These are phyloP conservation scores for Viola odorata DNA, from an alignment of 345 rosid species.

Conservation along the genomic window DNA sequence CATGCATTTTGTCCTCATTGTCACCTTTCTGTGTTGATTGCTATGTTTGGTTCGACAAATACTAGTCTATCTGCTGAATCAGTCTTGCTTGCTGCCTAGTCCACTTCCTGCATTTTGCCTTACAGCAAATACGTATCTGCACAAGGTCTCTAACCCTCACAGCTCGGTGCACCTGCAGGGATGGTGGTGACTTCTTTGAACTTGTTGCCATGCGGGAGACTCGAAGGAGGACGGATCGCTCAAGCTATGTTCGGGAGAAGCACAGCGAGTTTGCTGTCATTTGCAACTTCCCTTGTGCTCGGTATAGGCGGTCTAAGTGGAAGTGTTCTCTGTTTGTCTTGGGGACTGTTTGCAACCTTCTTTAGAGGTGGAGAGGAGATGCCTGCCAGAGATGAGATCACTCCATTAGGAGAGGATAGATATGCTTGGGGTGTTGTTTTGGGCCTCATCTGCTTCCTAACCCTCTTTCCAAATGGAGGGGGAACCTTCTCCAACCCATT, in stretches of 20 bases:
- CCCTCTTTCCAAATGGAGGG: conserved; percentile 84
- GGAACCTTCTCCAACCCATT: conserved; percentile 83
- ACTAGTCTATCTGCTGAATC: no score
- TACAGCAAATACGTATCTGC: neutral
- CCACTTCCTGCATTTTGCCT: neutral
- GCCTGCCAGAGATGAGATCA: conserved; percentile 86
- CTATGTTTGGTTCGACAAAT: no score
- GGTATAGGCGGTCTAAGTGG: conserved; percentile 81
- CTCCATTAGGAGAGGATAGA: conserved; percentile 60
- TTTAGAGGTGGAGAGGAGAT: conserved; percentile 88
- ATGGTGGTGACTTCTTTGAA: conserved; percentile 94
- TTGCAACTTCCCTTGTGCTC: conserved; percentile 69
- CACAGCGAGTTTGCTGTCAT: conserved; percentile 62
- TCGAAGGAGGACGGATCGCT: conserved; percentile 92
- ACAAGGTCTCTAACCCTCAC: neutral
- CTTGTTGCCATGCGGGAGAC: conserved; percentile 89
- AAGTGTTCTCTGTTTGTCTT: conserved; percentile 78
- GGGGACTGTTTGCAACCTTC: conserved; percentile 92
- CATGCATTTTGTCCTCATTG: no score
- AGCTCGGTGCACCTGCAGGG: conserved; percentile 33
- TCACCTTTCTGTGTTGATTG: no score
- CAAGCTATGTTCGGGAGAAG: conserved; percentile 91
- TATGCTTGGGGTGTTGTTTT: conserved; percentile 80
- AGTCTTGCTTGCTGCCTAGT: no score
- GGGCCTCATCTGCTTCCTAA: conserved; percentile 83